Conservation (phyloP, 1,284 basidiomycete genomes). For the Boletus smithii region DNA sequence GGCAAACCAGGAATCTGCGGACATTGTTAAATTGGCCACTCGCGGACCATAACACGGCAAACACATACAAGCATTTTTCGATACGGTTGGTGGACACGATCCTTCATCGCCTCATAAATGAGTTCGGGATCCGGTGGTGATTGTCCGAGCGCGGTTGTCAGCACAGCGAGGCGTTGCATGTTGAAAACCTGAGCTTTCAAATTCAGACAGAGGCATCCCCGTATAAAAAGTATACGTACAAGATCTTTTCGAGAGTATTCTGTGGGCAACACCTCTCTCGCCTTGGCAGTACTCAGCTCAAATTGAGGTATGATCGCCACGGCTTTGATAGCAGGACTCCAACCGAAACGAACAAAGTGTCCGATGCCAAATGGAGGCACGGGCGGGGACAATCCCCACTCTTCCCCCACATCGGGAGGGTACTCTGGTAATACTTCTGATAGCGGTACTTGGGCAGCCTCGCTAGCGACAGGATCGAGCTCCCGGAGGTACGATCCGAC, state of each 20-base stretch:
- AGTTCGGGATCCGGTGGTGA: slow-evolving; percentile 90
- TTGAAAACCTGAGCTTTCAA: slow-evolving; percentile 83
- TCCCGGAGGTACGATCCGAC: slow-evolving; percentile 97
- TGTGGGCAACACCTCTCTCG: slow-evolving; percentile 83
- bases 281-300: slow-evolving; percentile 94
- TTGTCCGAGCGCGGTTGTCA: slow-evolving; percentile 91
- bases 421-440: slow-evolving; percentile 97
- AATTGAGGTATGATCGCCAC: slow-evolving; percentile 95
- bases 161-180: slow-evolving; percentile 93
- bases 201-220: not conserved
- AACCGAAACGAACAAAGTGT: slow-evolving; percentile 90
- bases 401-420: slow-evolving; percentile 85
- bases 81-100: slow-evolving; percentile 97
- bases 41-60: not conserved
- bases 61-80: slow-evolving; percentile 74
- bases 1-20: slow-evolving; percentile 90
- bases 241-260: slow-evolving; percentile 88
- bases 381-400: slow-evolving; percentile 90
- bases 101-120: slow-evolving; percentile 99
- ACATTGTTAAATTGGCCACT: not conserved
- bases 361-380: slow-evolving; percentile 89
- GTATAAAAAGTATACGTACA: slow-evolving; percentile 59
- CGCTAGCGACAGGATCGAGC: slow-evolving; percentile 72
- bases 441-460: slow-evolving; percentile 86
- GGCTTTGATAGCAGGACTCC: slow-evolving; percentile 86